Evolutionary conservation across 2,329 filamentous ascomycete genomes (phyloP).

Genomic region (Catunica adiposa): DNA sequence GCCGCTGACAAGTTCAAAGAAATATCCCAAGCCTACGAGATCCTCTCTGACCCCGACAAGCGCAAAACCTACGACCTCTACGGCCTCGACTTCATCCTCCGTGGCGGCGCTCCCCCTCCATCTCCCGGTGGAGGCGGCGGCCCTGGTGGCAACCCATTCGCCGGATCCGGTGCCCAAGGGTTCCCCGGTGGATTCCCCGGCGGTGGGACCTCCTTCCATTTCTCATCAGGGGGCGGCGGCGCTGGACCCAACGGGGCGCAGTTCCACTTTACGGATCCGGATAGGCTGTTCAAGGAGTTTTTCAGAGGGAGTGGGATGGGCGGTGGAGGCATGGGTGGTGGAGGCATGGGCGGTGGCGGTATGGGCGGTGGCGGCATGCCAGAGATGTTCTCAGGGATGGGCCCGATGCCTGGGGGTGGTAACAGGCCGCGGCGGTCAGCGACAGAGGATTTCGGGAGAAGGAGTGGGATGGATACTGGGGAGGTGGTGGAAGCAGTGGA

Average conservation of each 20-base stretch:
- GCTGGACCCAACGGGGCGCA: constrained; percentile 31
- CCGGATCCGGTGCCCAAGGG: constrained; percentile 30
- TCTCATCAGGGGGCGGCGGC: neutral
- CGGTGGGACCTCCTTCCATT: constrained; percentile 27
- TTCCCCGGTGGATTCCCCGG: constrained; percentile 39
- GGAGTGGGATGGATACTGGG: constrained; percentile 25
- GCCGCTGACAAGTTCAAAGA: constrained; percentile 96
- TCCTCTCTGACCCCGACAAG: constrained; percentile 92
- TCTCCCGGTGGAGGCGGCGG: constrained; percentile 29
- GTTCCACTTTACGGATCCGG: constrained; percentile 72
- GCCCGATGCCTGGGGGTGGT: neutral
- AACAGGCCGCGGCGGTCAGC: constrained; percentile 1
- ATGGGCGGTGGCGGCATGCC: constrained; percentile 26
- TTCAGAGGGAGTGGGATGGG: constrained; percentile 33
- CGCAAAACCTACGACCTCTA: constrained; percentile 89
- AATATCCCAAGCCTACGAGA: constrained; percentile 93
- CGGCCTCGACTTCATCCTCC: constrained; percentile 80
- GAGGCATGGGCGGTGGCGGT: constrained; percentile 22
- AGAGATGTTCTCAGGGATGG: constrained; percentile 16
- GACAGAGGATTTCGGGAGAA: constrained; percentile 7
- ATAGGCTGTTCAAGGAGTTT: constrained; percentile 76
- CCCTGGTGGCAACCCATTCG: neutral
- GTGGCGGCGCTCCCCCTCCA: constrained; percentile 55
- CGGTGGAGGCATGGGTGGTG: constrained; percentile 31
- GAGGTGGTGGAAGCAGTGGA: constrained; percentile 87